These are phyloP conservation scores for Stephania japonica DNA, from an alignment of 164 flowering plant species.

Conservation along the genomic window DNA sequence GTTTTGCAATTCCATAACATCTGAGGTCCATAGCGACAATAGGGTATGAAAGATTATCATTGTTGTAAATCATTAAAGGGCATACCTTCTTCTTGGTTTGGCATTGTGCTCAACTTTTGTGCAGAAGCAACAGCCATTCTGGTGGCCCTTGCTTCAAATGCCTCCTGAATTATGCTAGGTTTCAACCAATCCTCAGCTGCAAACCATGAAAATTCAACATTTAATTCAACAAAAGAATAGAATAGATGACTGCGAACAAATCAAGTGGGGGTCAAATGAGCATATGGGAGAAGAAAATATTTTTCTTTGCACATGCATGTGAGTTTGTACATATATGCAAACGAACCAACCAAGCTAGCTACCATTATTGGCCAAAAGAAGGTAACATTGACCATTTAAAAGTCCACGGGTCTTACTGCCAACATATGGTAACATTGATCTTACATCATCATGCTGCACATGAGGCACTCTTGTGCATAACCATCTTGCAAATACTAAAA, in stretches of 20 bases:
- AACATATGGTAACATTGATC: too few species aligned
- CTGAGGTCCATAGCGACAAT: not conserved
- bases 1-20: not conserved
- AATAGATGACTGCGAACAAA: not conserved
- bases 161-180: constrained; percentile 58
- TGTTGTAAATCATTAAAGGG: not conserved
- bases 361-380: too few species aligned
- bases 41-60: not conserved
- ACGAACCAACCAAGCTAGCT: too few species aligned
- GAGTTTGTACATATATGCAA: too few species aligned
- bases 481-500: too few species aligned
- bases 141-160: constrained; percentile 84
- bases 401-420: too few species aligned
- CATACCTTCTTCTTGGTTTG: constrained; percentile 62
- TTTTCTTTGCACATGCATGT: too few species aligned
- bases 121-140: constrained; percentile 85
- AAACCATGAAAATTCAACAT: not conserved
- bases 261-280: not conserved
- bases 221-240: not conserved
- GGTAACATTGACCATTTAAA: too few species aligned
- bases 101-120: constrained; percentile 51
- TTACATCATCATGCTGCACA: too few species aligned
- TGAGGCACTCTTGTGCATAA: too few species aligned
- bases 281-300: not conserved
- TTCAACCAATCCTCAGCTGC: constrained; percentile 93